Conservation (phyloP, 2,329 filamentous ascomycete species). For the Calonectria hongkongensis region DNA sequence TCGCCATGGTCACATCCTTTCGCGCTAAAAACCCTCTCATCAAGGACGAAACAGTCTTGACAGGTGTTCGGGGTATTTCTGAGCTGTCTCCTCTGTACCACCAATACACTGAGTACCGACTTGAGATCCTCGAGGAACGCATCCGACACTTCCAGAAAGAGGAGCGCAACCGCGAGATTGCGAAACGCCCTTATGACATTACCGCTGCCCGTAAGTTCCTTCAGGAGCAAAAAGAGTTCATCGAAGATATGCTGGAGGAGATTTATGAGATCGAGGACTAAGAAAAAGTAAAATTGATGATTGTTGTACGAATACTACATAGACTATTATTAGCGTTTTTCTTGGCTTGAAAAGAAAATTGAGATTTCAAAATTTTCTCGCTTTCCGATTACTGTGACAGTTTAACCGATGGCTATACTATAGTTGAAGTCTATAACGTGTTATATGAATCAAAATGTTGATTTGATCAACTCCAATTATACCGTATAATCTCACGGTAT, state of each 20-base stretch:
- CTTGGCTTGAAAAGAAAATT: neutral
- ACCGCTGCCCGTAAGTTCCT: neutral
- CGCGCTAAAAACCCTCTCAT: slow-evolving; percentile 72
- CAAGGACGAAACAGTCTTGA: slow-evolving; percentile 71
- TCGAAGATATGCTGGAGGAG: neutral
- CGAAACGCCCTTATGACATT: neutral
- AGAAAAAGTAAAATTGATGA: neutral
- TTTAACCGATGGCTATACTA: no score
- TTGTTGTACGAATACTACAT: neutral
- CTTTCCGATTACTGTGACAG: no score
- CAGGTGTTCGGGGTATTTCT: slow-evolving; percentile 31
- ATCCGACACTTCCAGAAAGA: neutral
- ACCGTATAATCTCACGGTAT: no score
- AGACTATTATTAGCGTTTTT: neutral
- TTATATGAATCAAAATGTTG: no score
- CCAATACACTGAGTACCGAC: slow-evolving; percentile 33
- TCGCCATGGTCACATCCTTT: slow-evolving; percentile 80
- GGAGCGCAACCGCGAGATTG: neutral
- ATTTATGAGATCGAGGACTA: neutral
- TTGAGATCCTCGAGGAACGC: slow-evolving; percentile 35
- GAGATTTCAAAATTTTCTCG: no score
- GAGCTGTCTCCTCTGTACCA: slow-evolving; percentile 24
- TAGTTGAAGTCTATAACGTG: no score
- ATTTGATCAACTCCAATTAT: no score
- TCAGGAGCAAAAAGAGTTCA: neutral